Evolutionary conservation across 768 basidiomycete species (phyloP), one percentile per base, ranked within the genome.

Genomic region (Auricularia cornea): DNA sequence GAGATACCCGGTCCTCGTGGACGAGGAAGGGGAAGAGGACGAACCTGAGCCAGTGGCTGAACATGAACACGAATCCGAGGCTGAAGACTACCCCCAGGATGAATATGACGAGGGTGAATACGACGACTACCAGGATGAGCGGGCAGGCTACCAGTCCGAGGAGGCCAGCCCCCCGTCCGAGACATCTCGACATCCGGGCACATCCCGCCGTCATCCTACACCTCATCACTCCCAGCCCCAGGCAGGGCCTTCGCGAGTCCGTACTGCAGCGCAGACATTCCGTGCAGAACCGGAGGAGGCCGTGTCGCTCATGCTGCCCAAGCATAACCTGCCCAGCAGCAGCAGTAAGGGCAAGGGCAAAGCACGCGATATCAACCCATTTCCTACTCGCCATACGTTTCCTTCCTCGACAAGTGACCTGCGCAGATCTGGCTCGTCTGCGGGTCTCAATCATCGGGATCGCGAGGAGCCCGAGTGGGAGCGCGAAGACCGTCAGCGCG

Each of bases 281-380:
- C 75, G 70, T 28, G 69, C 71, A 11, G 76, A 77, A 8, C 77
- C 76, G 12, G 81, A 83, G 64, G 80, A 81, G 0, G 79, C 80
- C 57, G 77, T 83, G 41, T 83, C 83, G 16, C 78, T 85, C 48
- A 74, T 83, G 44, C 67, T 85, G 16, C 83, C 84, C 6, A 80
- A 75, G 59, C 76, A 78, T 1, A 75, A 68, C 8, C 28, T 66
- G 28, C 80, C 80, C 16, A 79, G 79, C 30, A 63, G 6, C 51
- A 35, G 67, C 52, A 60, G 63, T 3, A 69, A 68, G 38, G 68
- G 61, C 29, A 74, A 72, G 67, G 76, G 75, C 32, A 77, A 72
- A 64, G 61, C 70, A 40, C 44, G 44, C 23, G 20, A 48, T 6
- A 6, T 48, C 11, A 18, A 48, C 16, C 35, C 35, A 14, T 38